Evolutionary conservation across 192 early-diverging fungal genomes (phyloP).

Genomic region (Tieghemiomyces parasiticus): DNA sequence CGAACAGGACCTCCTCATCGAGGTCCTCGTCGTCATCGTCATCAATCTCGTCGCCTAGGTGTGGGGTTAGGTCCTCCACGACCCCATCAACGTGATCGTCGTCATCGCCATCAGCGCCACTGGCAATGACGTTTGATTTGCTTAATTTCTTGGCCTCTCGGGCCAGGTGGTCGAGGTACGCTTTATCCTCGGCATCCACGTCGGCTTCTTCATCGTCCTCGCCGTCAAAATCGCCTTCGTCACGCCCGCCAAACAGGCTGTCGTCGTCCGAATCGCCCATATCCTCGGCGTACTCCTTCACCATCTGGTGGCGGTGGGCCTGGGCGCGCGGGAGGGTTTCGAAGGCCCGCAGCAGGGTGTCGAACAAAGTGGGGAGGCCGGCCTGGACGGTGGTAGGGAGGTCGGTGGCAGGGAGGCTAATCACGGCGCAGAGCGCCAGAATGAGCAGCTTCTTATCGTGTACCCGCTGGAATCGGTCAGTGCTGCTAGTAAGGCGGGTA

Average conservation of each 20-base stretch:
- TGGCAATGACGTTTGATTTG: neutral
- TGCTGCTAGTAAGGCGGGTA: constrained; percentile 53
- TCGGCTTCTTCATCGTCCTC: constrained; percentile 4
- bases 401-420: constrained; percentile 52
- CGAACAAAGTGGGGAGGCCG: constrained; percentile 61
- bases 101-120: constrained; percentile 17
- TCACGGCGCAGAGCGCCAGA: constrained; percentile 53
- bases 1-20: constrained; percentile 60
- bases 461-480: constrained; percentile 65
- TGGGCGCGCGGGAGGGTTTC: constrained; percentile 56
- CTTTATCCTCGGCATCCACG: constrained; percentile 17
- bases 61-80: no score
- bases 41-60: constrained; percentile 28
- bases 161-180: neutral
- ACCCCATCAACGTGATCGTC: constrained; percentile 20
- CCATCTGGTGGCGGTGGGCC: constrained; percentile 17
- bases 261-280: constrained; percentile 9
- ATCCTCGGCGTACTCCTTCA: constrained; percentile 2
- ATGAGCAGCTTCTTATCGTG: constrained; percentile 93
- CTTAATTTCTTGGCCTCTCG: neutral
- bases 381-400: constrained; percentile 54
- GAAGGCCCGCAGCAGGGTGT: constrained; percentile 55
- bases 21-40: constrained; percentile 37
- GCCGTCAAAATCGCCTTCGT: neutral
- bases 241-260: no score